phyloP scores from a whole-genome alignment of 1,284 basidiomycete genomes.

The Trichosporon coremiiforme region DNA sequence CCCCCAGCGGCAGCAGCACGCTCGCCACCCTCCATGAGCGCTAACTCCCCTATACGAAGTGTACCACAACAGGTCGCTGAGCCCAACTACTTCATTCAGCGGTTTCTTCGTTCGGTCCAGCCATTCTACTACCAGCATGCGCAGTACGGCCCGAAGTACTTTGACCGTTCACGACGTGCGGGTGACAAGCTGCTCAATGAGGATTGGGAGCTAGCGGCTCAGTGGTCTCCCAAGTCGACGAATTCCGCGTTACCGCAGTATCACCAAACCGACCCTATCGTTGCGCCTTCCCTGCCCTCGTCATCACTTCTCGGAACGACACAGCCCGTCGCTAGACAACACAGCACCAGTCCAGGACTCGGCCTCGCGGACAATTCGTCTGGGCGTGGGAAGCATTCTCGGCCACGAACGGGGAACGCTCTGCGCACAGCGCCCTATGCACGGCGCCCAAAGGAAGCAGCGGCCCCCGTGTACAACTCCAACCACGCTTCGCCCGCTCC shows the following conservation, averaged over 20 bases:
- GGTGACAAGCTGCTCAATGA: neutral
- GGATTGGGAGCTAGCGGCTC: neutral
- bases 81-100: constrained; percentile 15
- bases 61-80: constrained; percentile 14
- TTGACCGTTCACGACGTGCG: neutral
- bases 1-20: constrained; percentile 1
- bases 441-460: constrained; percentile 16
- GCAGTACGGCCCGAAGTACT: constrained; percentile 5
- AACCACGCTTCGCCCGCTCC: neutral
- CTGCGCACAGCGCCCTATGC: constrained; percentile 18
- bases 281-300: neutral
- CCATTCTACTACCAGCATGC: constrained; percentile 8
- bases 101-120: constrained; percentile 9
- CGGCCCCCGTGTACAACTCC: neutral
- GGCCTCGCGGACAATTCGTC: neutral
- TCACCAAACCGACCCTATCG: neutral
- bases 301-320: constrained; percentile 1
- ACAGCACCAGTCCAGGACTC: constrained; percentile 3
- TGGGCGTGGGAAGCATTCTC: constrained; percentile 10
- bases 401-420: constrained; percentile 5
- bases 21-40: constrained; percentile 13
- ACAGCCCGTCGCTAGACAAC: constrained; percentile 8
- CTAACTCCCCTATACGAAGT: constrained; percentile 9
- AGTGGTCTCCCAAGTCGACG: neutral
- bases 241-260: constrained; percentile 1